Conservation (phyloP, 768 basidiomycete species). For the Mycena galopus region DNA sequence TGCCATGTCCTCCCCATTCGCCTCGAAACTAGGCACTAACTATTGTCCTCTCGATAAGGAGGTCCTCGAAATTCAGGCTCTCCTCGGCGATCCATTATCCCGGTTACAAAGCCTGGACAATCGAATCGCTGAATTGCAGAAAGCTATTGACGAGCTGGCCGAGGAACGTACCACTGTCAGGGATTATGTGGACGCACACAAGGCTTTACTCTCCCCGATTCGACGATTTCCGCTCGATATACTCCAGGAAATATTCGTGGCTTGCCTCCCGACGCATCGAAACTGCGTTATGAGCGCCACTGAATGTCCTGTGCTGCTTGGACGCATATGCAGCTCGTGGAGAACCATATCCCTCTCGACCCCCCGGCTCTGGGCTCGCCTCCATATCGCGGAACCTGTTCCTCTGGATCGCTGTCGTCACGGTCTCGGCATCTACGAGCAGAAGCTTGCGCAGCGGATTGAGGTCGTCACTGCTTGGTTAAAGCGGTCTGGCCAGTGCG, state of each 20-base stretch:
- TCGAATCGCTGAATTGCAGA: conserved; percentile 11
- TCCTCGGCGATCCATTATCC: conserved; percentile 5
- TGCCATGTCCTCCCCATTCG: conserved; percentile 14
- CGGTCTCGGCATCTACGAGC: neutral
- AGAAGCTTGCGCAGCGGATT: conserved; percentile 5
- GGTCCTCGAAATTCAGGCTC: neutral
- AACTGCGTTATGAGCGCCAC: conserved; percentile 36
- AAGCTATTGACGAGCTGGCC: neutral
- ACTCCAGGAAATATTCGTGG: conserved; percentile 43
- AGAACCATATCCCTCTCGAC: conserved; percentile 42
- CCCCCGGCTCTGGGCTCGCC: conserved; percentile 42
- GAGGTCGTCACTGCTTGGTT: neutral
- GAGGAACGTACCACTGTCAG: neutral
- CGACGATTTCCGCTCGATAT: conserved; percentile 41
- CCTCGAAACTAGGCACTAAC: conserved; percentile 20
- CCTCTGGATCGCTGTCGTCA: neutral
- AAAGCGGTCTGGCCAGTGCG: too few species aligned
- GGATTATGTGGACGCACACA: conserved; percentile 36
- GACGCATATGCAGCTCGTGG: conserved; percentile 45
- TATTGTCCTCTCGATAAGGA: conserved; percentile 16
- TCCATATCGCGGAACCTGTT: conserved; percentile 19
- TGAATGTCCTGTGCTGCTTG: conserved; percentile 41
- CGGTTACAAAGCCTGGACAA: neutral
- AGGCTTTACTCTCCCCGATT: conserved; percentile 40
- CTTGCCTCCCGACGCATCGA: conserved; percentile 38